phyloP scores from a whole-genome alignment of 805 yeast genomes.

The Starmerella bacillaris region DNA sequence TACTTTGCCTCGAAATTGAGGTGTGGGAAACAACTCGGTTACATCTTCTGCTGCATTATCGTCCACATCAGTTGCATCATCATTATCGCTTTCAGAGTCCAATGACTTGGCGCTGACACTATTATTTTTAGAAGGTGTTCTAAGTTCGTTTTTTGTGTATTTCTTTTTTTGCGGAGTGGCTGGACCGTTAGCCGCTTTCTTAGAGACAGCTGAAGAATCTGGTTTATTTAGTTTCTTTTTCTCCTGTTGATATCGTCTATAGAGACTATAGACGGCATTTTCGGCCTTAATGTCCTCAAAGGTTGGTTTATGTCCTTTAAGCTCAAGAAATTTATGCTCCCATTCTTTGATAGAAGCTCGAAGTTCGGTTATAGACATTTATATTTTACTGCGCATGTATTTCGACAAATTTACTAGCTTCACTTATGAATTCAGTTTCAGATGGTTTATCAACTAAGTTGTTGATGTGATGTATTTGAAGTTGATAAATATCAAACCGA shows the following conservation, averaged over 20 bases:
- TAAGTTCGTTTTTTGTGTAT: not conserved
- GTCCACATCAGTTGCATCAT: slow-evolving; percentile 1
- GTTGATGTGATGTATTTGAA: no score
- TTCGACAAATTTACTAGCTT: no score
- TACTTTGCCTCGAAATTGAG: slow-evolving; percentile 12
- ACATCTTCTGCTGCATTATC: slow-evolving; percentile 2
- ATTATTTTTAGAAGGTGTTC: no score
- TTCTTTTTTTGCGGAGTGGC: slow-evolving; percentile 2
- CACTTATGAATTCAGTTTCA: no score
- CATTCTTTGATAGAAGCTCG: slow-evolving; percentile 11
- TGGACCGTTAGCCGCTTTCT: not conserved
- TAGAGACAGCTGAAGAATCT: no score
- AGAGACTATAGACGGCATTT: slow-evolving; percentile 5
- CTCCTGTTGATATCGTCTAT: slow-evolving; percentile 8
- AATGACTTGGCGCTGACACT: not conserved
- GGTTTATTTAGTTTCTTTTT: slow-evolving; percentile 1
- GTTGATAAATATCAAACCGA: no score
- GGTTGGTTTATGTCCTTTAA: slow-evolving; percentile 11
- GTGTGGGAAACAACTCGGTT: slow-evolving; percentile 14
- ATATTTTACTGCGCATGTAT: no score
- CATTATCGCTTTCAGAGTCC: slow-evolving; percentile 1
- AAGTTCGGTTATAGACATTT: slow-evolving; percentile 3
- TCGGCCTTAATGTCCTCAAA: slow-evolving; percentile 11
- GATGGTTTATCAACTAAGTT: no score
- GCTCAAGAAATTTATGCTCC: slow-evolving; percentile 11